Base-by-base conservation (phyloP, 768 basidiomycete genomes). In the Multifurca ochricompacta region DNA sequence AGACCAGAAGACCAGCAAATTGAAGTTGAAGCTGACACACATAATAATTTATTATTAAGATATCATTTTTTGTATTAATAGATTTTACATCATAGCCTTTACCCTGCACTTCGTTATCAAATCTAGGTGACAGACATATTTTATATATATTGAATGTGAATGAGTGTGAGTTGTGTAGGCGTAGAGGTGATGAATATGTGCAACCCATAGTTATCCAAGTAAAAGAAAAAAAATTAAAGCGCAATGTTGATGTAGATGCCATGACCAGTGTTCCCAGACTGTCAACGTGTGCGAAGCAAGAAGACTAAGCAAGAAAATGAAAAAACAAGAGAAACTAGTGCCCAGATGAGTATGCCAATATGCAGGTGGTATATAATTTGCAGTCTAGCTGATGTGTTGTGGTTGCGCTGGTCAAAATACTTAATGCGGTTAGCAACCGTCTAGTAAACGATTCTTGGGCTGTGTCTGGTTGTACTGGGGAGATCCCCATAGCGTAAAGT, bases 401-500 rank as follows among this genome's bases (percentile, higher is more conserved):
- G 30, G 19, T 19, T 25, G 16, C 32, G 27, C 27, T 16, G 18
- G 34, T n/a, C n/a, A n/a, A n/a, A 34, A 31, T 6, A 6, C 37
- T 16, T 8, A 28, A 32, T 32, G 23, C 13, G 18, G 36, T 11
- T 48, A 55, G 34, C 57, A 51, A 49, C 14, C 37, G 14, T 10
- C 39, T 13, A 56, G 27, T 18, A 59, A 32, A 10, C 36, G 41
- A 37, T 61, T 61, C 50, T 54, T 59, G 46, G 60, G 60, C 27
- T 37, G 14, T n/a, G 46, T 9, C 39, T 59, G 54, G 31, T 56
- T 52, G 54, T 32, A 59, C 49, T 54, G 53, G 8, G 53, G 34
- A 4, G 53, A 73, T 35, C 60, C 68, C 87, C 88, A 90, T 19
- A 86, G 85, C 49, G 89, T 90, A 9, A 88, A 62, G 66, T 90